Conservation (phyloP, 1,284 basidiomycete species). For the Tilletiopsis washingtonensis region DNA sequence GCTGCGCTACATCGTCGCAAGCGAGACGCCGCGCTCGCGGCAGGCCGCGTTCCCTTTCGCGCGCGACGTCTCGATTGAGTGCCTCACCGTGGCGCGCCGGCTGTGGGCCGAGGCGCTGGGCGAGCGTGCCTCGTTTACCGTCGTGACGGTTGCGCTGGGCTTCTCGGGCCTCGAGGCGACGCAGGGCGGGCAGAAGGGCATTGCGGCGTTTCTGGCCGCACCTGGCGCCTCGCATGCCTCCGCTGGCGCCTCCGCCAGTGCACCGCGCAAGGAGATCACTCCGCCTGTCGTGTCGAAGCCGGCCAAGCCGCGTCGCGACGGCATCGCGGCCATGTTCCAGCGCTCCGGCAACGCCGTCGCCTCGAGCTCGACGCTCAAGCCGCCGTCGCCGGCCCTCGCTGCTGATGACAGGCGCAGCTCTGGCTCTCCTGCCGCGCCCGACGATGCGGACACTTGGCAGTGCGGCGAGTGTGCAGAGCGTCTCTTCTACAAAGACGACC, state of each 20-base stretch:
- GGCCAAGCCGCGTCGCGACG: conserved; percentile 16
- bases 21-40: conserved; percentile 61
- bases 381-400: background rate
- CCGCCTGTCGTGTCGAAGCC: conserved; percentile 11
- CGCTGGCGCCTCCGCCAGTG: conserved; percentile 16
- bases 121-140: conserved; percentile 44
- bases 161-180: conserved; percentile 74
- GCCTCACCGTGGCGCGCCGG: conserved; percentile 58
- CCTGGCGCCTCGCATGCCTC: too few species aligned
- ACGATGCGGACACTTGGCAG: conserved; percentile 10
- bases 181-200: conserved; percentile 73
- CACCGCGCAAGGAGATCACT: conserved; percentile 28
- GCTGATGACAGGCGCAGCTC: background rate
- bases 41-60: conserved; percentile 77
- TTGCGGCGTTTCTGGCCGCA: conserved; percentile 88
- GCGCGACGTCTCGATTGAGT: conserved; percentile 52
- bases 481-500: conserved; percentile 2
- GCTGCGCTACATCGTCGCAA: conserved; percentile 51
- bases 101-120: conserved; percentile 76
- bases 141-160: conserved; percentile 66
- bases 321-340: conserved; percentile 3
- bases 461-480: conserved; percentile 24
- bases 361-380: background rate
- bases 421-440: background rate
- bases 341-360: background rate